Evolutionary conservation across 2,329 filamentous ascomycete species (phyloP).

Genomic region (Xylariaceae sp.): DNA sequence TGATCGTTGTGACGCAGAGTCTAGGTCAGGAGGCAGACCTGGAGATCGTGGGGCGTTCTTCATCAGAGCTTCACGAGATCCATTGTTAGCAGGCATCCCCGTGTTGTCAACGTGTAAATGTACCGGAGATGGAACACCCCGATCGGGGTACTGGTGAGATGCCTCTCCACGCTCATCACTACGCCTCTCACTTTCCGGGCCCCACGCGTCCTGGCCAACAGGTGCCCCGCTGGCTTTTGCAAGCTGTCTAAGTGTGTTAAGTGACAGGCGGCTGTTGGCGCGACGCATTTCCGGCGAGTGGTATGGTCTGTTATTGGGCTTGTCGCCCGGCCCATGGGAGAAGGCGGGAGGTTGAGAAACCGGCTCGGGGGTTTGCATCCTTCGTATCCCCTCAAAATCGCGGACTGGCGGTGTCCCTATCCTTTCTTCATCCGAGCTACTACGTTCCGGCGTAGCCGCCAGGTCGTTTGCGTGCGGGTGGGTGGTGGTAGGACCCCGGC

Average conservation of each 20-base stretch:
- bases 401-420: conserved; percentile 38
- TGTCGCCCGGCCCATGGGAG: conserved; percentile 65
- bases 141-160: conserved; percentile 31
- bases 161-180: conserved; percentile 31
- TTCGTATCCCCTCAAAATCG: conserved; percentile 49
- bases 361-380: conserved; percentile 64
- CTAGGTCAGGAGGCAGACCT: conserved; percentile 37
- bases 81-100: conserved; percentile 50
- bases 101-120: conserved; percentile 44
- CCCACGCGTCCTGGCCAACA: conserved; percentile 29
- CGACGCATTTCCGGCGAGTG: conserved; percentile 72
- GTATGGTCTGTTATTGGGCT: conserved; percentile 64
- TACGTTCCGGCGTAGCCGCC: conserved; percentile 44
- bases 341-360: conserved; percentile 76
- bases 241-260: conserved; percentile 74
- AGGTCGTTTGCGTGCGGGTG: conserved; percentile 40
- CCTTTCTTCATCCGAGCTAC: conserved; percentile 54
- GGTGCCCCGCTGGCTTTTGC: conserved; percentile 59
- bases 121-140: conserved; percentile 42
- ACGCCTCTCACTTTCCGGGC: conserved; percentile 28
- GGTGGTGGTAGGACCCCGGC: conserved; percentile 33
- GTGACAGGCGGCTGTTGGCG: conserved; percentile 79
- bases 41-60: conserved; percentile 32
- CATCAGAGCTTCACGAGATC: conserved; percentile 49
- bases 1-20: conserved; percentile 37